These are phyloP conservation scores for Aspergillus aculeatinus DNA, from an alignment of 2,329 filamentous ascomycete species.

Conservation along the genomic window DNA sequence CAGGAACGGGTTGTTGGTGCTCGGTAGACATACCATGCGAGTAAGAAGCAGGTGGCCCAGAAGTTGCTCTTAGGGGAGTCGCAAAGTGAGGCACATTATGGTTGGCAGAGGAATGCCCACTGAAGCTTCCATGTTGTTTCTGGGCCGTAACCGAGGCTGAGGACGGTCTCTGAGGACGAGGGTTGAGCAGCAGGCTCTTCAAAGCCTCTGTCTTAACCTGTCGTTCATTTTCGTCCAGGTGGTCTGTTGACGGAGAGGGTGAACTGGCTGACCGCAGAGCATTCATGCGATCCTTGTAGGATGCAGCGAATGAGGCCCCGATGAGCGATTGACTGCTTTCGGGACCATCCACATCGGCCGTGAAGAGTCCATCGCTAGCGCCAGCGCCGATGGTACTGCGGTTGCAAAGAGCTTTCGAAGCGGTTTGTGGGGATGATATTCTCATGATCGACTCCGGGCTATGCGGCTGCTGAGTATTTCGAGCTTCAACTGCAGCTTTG, in stretches of 20 bases:
- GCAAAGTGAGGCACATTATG: slow-evolving; percentile 30
- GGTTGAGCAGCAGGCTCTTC: slow-evolving; percentile 48
- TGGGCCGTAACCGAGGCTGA: slow-evolving; percentile 30
- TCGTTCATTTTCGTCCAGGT: slow-evolving; percentile 41
- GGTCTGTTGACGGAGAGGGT: slow-evolving; percentile 28
- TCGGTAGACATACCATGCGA: slow-evolving; percentile 19
- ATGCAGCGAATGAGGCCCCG: slow-evolving; percentile 67
- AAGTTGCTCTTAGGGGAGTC: slow-evolving; percentile 33
- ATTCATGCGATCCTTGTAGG: slow-evolving; percentile 48
- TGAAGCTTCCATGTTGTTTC: slow-evolving; percentile 21
- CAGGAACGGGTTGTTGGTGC: slow-evolving; percentile 18
- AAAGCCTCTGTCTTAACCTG: slow-evolving; percentile 46
- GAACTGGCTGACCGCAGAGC: slow-evolving; percentile 41
- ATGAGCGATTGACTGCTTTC: slow-evolving; percentile 53
- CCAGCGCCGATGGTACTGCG: slow-evolving; percentile 48
- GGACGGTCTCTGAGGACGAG: slow-evolving; percentile 37
- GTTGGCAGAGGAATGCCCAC: slow-evolving; percentile 17
- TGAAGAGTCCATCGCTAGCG: slow-evolving; percentile 59
- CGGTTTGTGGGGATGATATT: slow-evolving; percentile 53
- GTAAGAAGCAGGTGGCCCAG: slow-evolving; percentile 33
- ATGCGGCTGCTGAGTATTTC: slow-evolving; percentile 56
- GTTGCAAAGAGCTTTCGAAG: slow-evolving; percentile 40
- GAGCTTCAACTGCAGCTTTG: slow-evolving; percentile 70
- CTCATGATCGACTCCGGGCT: slow-evolving; percentile 41
- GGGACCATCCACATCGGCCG: slow-evolving; percentile 66